Evolutionary conservation across 495 filamentous ascomycete genomes (phyloP).

Genomic region (Hypoxylon lienhwacheense): DNA sequence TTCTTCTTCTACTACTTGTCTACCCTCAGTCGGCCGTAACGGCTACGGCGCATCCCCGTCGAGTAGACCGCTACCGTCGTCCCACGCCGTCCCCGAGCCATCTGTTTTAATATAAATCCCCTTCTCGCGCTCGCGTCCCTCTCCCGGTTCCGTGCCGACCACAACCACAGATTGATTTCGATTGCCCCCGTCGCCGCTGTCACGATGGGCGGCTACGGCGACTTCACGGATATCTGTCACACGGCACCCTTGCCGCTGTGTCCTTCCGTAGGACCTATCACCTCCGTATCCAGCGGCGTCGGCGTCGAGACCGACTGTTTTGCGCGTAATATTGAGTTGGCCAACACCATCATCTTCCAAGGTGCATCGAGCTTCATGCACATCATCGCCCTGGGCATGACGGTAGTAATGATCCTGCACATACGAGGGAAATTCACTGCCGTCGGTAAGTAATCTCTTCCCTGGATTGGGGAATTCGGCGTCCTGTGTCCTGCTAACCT

Average conservation of each 20-base stretch:
- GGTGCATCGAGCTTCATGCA: conserved; percentile 89
- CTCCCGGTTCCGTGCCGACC: background rate
- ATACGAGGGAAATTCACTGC: conserved; percentile 97
- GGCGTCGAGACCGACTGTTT: conserved; percentile 92
- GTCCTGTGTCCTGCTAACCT: too few species aligned
- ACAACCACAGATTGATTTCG: background rate
- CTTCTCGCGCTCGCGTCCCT: background rate
- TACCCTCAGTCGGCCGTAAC: conserved; percentile 2
- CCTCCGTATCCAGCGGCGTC: conserved; percentile 63
- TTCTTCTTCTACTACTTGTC: background rate
- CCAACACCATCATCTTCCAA: conserved; percentile 98
- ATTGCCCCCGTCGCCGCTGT: conserved; percentile 5
- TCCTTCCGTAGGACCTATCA: conserved; percentile 69
- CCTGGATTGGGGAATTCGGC: too few species aligned
- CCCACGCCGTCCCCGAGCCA: conserved; percentile 1
- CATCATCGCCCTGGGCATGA: conserved; percentile 89
- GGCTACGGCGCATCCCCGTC: conserved; percentile 7
- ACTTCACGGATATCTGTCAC: conserved; percentile 83
- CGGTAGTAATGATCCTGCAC: conserved; percentile 93
- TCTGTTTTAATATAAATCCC: conserved; percentile 20
- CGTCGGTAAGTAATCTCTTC: conserved; percentile 71
- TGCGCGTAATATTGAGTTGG: conserved; percentile 90
- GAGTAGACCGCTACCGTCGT: conserved; percentile 1
- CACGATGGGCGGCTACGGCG: conserved; percentile 79
- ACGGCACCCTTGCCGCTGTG: conserved; percentile 87